Evolutionary conservation across 2,329 filamentous ascomycete species (phyloP).

Genomic region (Lasiodiplodia hormozganensis): DNA sequence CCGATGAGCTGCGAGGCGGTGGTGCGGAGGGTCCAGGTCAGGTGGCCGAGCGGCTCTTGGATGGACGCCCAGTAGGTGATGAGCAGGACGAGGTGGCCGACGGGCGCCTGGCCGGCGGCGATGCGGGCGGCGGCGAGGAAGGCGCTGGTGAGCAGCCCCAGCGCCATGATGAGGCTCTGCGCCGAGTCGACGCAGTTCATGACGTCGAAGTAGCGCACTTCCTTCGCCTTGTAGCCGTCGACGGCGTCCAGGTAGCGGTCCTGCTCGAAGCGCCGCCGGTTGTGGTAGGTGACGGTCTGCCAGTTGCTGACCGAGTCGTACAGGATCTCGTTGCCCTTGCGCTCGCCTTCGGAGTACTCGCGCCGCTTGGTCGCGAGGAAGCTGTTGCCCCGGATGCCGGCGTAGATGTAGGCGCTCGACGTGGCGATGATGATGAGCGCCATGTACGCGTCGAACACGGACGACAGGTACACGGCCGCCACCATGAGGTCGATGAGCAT

Average conservation of each 20-base stretch:
- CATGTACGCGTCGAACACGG: conserved; percentile 65
- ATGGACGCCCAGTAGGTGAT: conserved; percentile 67
- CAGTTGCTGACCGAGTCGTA: conserved; percentile 67
- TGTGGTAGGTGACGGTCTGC: conserved; percentile 67
- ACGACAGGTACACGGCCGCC: conserved; percentile 66
- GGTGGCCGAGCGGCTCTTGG: conserved; percentile 56
- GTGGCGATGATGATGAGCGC: conserved; percentile 48
- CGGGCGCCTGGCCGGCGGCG: conserved; percentile 54
- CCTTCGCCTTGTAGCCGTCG: conserved; percentile 43
- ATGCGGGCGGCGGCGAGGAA: conserved; percentile 63
- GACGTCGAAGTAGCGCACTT: conserved; percentile 41
- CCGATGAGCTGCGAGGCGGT: conserved; percentile 65
- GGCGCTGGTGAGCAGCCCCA: conserved; percentile 58
- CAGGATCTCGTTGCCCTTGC: conserved; percentile 60
- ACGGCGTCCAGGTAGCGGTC: conserved; percentile 54
- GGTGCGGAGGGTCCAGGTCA: conserved; percentile 58
- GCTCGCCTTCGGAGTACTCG: conserved; percentile 51
- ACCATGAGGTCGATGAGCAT: conserved; percentile 68
- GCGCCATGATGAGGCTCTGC: conserved; percentile 56
- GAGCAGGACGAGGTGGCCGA: conserved; percentile 70
- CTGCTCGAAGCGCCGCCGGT: conserved; percentile 61
- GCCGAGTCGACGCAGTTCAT: conserved; percentile 40
- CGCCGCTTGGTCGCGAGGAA: conserved; percentile 50
- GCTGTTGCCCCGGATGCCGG: conserved; percentile 51
- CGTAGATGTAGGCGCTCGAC: conserved; percentile 58